phyloP scores from a whole-genome alignment of 441 rosid species.

The Brassica hybrid region DNA sequence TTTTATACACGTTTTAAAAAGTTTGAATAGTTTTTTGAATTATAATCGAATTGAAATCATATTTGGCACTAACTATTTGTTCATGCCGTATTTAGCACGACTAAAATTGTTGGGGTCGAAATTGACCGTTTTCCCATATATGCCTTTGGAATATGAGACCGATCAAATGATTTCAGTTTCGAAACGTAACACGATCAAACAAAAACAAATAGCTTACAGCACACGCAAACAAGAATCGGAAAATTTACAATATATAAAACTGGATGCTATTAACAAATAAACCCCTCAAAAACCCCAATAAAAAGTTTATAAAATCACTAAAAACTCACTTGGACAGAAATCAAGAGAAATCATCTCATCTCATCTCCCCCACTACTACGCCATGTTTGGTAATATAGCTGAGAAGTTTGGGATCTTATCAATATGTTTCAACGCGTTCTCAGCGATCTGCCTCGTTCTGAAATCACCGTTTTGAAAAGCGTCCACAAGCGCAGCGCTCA shows the following conservation, averaged over 20 bases:
- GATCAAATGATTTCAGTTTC: constrained; percentile 18
- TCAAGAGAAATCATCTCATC: no score
- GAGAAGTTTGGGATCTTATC: constrained; percentile 96
- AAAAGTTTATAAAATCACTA: constrained; percentile 23
- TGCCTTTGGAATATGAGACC: no score
- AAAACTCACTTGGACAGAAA: constrained; percentile 20
- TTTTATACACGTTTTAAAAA: no score
- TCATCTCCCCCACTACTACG: constrained; percentile 27
- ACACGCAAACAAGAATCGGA: constrained; percentile 40
- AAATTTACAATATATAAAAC: constrained; percentile 41
- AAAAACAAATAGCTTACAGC: constrained; percentile 36
- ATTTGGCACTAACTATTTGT: no score
- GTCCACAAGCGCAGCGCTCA: constrained; percentile 89
- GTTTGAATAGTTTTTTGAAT: no score
- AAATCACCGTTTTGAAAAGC: constrained; percentile 94
- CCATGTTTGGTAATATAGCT: constrained; percentile 72
- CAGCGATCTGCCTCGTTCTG: constrained; percentile 87
- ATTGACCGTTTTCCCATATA: no score
- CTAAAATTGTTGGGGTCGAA: no score
- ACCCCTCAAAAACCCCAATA: constrained; percentile 15
- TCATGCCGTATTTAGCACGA: no score
- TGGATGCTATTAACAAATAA: constrained; percentile 35
- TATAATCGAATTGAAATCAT: no score
- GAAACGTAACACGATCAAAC: no score
- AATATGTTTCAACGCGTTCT: constrained; percentile 87